Conservation (phyloP, 179 eudicot species). For the Dionaea muscipula region DNA sequence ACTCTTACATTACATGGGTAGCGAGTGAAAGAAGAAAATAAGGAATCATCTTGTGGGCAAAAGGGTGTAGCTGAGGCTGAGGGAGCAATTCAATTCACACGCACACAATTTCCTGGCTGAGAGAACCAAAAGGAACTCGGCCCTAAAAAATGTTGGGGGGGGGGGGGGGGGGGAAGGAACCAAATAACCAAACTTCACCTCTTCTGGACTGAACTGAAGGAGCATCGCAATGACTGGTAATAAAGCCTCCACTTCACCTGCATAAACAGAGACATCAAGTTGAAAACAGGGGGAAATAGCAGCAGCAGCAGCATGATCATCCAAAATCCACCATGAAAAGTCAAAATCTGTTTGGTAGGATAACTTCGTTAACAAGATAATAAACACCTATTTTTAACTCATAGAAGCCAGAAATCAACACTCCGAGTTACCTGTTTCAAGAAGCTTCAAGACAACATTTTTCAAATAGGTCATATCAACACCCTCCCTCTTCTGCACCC, state of each 20-base stretch:
- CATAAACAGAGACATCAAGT: constrained; percentile 4
- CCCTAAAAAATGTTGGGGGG: too few species aligned
- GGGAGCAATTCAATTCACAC: too few species aligned
- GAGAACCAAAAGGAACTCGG: too few species aligned
- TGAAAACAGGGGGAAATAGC: too few species aligned
- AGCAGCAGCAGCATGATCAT: not conserved
- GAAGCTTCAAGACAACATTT: constrained; percentile 88
- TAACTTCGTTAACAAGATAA: not conserved
- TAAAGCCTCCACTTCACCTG: constrained; percentile 94
- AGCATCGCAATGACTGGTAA: constrained; percentile 94
- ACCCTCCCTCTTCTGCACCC: constrained; percentile 83
- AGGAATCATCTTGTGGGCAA: too few species aligned
- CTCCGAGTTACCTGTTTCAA: constrained; percentile 71
- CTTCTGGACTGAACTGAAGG: constrained; percentile 99
- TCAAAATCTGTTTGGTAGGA: not conserved
- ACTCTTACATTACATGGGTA: not conserved
- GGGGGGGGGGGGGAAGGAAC: not conserved
- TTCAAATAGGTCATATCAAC: constrained; percentile 97
- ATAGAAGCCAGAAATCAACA: not conserved
- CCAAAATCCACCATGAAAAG: not conserved
- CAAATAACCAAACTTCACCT: constrained; percentile 38
- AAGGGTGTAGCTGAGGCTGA: too few species aligned
- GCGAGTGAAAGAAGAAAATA: too few species aligned
- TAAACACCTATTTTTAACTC: not conserved
- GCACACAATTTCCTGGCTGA: too few species aligned